Evolutionary conservation across 208 protist genomes (phyloP), one percentile per base, ranked within the genome.

Genomic region (Trypanosoma boissoni): DNA sequence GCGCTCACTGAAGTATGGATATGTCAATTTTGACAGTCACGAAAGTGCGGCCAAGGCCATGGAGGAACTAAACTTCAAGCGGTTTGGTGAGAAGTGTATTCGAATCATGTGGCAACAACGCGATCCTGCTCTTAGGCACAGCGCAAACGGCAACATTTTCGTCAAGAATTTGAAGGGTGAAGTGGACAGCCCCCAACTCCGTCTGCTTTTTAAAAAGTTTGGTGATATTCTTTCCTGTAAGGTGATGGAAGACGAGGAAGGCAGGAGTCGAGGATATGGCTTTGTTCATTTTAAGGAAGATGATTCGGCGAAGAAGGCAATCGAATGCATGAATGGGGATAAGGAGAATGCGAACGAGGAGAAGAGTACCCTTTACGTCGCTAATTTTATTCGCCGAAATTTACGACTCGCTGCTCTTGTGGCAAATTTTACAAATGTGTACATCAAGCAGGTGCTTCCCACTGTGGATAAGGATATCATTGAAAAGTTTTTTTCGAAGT

Each of bases 41-140:
- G 79, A 82, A 24, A 97, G 98, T 74, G 98, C 98, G 12, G 95
- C 98, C 63, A 88, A 92, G 69, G 98, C 98, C 14, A 87, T 99
- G 51, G 97, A 99, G 66, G 98, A 95, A 24, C 74, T 99, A 59
- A 99, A 99, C 87, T 99, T 99, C 79, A 97, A 88, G 41, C 70
- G 65, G 37, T 92, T 99, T 28, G 92, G 94, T 23, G 89, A 84
- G 58, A 92, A 92, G 51, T 96, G 97, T 49, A 92, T 97, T 62
- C 97, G 98, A 45, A 97, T 99, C 70, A 99, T 99, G 98, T 99
- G 97, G 97, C 96, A 95, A 62, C 97, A 99, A 80, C 92, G 98
- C 51, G 98, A 99, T 69, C 98, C 98, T 34, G 79, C 91, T 16
- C 76, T 99, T 16, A 94, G 98, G 62, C 98, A 98, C 78, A 98